These are phyloP conservation scores for Cutaneotrichosporon sp. DNA, from an alignment of 1,284 basidiomycete species.

Conservation along the genomic window DNA sequence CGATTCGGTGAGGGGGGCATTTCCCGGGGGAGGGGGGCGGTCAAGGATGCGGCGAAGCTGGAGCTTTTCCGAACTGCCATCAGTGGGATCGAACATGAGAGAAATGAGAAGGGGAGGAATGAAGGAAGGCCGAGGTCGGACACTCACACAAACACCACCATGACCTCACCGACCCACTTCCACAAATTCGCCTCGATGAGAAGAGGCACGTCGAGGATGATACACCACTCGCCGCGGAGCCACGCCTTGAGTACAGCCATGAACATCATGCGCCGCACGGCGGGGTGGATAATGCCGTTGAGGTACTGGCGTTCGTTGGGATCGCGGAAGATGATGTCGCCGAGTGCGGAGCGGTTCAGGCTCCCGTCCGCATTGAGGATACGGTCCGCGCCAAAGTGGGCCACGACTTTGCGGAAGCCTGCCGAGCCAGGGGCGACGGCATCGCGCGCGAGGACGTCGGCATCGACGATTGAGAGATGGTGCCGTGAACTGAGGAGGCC, in stretches of 20 bases:
- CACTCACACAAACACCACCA: constrained; percentile 71
- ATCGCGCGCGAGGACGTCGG: constrained; percentile 83
- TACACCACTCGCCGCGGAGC: constrained; percentile 72
- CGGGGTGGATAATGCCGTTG: constrained; percentile 86
- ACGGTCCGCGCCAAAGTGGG: constrained; percentile 65
- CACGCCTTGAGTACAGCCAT: constrained; percentile 69
- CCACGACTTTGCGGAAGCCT: constrained; percentile 67
- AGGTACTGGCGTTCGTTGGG: constrained; percentile 68
- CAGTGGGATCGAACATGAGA: constrained; percentile 55
- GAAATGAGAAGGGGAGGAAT: background rate
- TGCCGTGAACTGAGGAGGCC: constrained; percentile 61
- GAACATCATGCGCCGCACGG: constrained; percentile 74
- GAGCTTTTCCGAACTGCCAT: constrained; percentile 58
- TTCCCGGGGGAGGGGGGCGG: constrained; percentile 57
- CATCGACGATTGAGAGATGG: constrained; percentile 79
- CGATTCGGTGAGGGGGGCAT: constrained; percentile 56
- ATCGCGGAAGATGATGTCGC: constrained; percentile 80
- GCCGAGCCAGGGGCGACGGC: constrained; percentile 83
- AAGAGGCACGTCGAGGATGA: constrained; percentile 89
- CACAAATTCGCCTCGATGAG: constrained; percentile 86
- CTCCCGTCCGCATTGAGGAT: constrained; percentile 69
- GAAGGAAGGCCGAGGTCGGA: background rate
- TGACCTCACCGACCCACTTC: constrained; percentile 76
- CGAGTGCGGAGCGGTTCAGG: constrained; percentile 79
- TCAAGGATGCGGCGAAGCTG: constrained; percentile 76